phyloP scores from a whole-genome alignment of 176 grass and related monocot species.

The Puccinellia tenuiflora region DNA sequence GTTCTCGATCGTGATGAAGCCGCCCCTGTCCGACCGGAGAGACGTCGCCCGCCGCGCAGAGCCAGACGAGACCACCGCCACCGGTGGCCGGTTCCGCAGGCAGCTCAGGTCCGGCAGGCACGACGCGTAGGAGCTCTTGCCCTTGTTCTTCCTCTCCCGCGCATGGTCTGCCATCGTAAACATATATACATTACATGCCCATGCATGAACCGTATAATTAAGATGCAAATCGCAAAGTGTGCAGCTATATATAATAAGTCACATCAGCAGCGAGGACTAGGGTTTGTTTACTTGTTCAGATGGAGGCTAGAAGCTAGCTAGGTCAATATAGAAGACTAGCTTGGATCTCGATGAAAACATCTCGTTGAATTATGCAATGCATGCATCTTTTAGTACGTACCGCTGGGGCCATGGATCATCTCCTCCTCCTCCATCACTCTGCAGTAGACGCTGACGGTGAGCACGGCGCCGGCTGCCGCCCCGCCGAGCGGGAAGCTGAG shows the following conservation, averaged over 20 bases:
- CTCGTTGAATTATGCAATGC: background rate
- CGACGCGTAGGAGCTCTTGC: conserved; percentile 49
- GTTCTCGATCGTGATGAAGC: conserved; percentile 98
- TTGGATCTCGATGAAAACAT: background rate
- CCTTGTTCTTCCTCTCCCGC: conserved; percentile 51
- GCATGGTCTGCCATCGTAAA: background rate
- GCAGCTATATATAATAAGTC: background rate
- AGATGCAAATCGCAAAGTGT: background rate
- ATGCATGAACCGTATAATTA: background rate
- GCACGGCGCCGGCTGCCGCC: conserved; percentile 44
- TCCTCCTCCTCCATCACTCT: conserved; percentile 62
- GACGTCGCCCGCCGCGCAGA: conserved; percentile 36
- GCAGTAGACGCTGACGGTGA: conserved; percentile 63
- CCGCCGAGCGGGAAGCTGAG: conserved; percentile 72
- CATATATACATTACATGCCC: background rate
- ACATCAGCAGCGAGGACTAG: background rate
- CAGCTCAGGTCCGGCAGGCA: conserved; percentile 82
- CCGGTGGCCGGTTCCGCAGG: conserved; percentile 42
- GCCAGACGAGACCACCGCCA: background rate
- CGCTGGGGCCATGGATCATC: conserved; percentile 16
- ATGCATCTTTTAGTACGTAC: conserved; percentile 20
- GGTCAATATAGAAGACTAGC: background rate
- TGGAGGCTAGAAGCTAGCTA: background rate
- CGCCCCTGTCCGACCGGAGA: conserved; percentile 45
- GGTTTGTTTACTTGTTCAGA: background rate